These are phyloP conservation scores for Colletotrichum somersetense DNA, from an alignment of 2,329 filamentous ascomycete genomes.

Conservation along the genomic window DNA sequence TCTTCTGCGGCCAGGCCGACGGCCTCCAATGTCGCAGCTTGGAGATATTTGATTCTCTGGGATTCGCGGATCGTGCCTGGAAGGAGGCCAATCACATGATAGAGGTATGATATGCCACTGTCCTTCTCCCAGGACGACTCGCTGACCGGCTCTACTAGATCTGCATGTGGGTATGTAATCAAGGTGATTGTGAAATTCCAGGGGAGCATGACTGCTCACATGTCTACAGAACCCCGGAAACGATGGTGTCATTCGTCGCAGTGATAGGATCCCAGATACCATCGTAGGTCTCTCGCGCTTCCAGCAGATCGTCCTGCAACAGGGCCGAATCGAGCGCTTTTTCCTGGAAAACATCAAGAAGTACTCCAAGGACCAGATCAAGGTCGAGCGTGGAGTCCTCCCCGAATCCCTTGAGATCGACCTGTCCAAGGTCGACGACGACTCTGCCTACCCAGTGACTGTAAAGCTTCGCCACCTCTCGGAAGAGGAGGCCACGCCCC, in stretches of 20 bases:
- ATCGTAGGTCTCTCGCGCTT: conserved; percentile 72
- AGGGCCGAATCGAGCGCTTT: conserved; percentile 77
- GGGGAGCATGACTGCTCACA: conserved; percentile 42
- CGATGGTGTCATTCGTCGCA: conserved; percentile 68
- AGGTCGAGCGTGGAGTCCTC: conserved; percentile 71
- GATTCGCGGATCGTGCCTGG: conserved; percentile 73
- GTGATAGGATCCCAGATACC: conserved; percentile 72
- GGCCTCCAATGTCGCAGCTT: conserved; percentile 72
- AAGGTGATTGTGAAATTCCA: not conserved
- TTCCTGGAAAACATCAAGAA: conserved; percentile 72
- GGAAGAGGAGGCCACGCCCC: conserved; percentile 68
- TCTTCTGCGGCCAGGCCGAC: conserved; percentile 60
- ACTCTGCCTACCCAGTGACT: conserved; percentile 70
- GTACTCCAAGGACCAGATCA: conserved; percentile 61
- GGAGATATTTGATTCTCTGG: conserved; percentile 81
- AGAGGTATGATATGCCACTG: conserved; percentile 62
- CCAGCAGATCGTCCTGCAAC: conserved; percentile 76
- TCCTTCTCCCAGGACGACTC: conserved; percentile 19
- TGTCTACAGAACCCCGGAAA: conserved; percentile 71
- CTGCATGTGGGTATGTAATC: conserved; percentile 39
- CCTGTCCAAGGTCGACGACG: conserved; percentile 60
- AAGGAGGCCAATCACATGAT: conserved; percentile 77
- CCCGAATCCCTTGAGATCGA: conserved; percentile 69
- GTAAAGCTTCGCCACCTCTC: conserved; percentile 69
- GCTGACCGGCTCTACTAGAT: conserved; percentile 27